phyloP scores from a whole-genome alignment of 2,329 filamentous ascomycete species.

The Gremmenia infestans region DNA sequence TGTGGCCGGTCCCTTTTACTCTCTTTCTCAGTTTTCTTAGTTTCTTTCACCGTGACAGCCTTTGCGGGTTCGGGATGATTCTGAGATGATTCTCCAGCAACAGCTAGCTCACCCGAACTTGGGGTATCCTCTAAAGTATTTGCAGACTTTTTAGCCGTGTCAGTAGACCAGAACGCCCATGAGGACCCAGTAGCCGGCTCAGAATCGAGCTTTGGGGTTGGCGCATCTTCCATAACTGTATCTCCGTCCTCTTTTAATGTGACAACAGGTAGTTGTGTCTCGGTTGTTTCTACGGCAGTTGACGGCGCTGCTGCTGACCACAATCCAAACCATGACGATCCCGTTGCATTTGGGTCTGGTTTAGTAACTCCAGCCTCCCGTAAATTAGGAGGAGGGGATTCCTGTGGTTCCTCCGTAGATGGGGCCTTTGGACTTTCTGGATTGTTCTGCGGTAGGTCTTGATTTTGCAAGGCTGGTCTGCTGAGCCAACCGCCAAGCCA shows the following conservation, averaged over 20 bases:
- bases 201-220: constrained; percentile 1
- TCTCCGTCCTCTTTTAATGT: constrained; percentile 14
- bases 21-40: constrained; percentile 19
- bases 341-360: background rate
- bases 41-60: constrained; percentile 12
- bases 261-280: constrained; percentile 20
- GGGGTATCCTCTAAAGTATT: constrained; percentile 8
- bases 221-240: constrained; percentile 21
- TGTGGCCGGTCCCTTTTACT: constrained; percentile 23
- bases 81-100: constrained; percentile 53
- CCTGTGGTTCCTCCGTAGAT: constrained; percentile 2
- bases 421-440: background rate
- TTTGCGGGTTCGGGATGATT: constrained; percentile 36
- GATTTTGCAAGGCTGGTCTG: constrained; percentile 23
- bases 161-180: constrained; percentile 75
- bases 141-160: constrained; percentile 26
- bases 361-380: background rate
- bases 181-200: constrained; percentile 51
- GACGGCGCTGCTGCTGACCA: constrained; percentile 24
- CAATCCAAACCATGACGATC: constrained; percentile 30
- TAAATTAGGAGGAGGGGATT: background rate
- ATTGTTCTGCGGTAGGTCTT: constrained; percentile 1
- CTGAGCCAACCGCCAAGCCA: constrained; percentile 54
- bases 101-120: constrained; percentile 44
- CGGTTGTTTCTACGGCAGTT: constrained; percentile 19